These are phyloP conservation scores for Persicaria tinctoria DNA, from an alignment of 148 eudicot species.

Conservation along the genomic window DNA sequence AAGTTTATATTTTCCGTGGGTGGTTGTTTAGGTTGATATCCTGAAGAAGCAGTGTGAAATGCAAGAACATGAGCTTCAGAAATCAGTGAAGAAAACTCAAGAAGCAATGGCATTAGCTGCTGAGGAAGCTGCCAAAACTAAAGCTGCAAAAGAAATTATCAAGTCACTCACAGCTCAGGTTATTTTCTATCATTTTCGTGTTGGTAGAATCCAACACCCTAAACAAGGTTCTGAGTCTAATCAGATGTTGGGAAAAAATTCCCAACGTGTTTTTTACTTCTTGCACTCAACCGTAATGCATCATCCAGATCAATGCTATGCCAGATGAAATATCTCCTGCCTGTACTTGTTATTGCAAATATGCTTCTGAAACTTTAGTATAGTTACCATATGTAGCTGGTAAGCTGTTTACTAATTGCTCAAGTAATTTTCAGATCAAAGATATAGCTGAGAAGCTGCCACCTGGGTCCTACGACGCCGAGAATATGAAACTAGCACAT, in stretches of 20 bases:
- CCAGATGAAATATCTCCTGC: neutral
- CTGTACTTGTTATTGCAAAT: neutral
- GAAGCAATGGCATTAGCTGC: conserved; percentile 77
- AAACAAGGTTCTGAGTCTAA: neutral
- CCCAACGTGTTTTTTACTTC: neutral
- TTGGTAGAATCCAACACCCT: neutral
- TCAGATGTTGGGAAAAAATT: neutral
- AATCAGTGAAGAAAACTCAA: conserved; percentile 65
- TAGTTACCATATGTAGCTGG: neutral
- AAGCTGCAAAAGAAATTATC: conserved; percentile 92
- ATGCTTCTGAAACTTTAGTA: too few species aligned
- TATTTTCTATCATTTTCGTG: conserved; percentile 1
- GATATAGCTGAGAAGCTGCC: conserved; percentile 94
- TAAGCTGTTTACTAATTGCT: neutral
- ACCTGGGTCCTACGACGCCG: conserved; percentile 61
- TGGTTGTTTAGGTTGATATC: conserved; percentile 58
- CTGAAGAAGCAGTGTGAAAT: conserved; percentile 63
- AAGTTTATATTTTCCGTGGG: neutral
- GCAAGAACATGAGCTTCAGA: conserved; percentile 74
- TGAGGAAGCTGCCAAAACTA: conserved; percentile 90
- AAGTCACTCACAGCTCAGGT: conserved; percentile 91
- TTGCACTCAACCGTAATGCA: neutral
- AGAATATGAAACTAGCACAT: conserved; percentile 35
- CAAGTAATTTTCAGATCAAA: conserved; percentile 49
- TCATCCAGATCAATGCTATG: neutral